phyloP scores from a whole-genome alignment of 257 asterid species.

The Scutellaria baicalensis region DNA sequence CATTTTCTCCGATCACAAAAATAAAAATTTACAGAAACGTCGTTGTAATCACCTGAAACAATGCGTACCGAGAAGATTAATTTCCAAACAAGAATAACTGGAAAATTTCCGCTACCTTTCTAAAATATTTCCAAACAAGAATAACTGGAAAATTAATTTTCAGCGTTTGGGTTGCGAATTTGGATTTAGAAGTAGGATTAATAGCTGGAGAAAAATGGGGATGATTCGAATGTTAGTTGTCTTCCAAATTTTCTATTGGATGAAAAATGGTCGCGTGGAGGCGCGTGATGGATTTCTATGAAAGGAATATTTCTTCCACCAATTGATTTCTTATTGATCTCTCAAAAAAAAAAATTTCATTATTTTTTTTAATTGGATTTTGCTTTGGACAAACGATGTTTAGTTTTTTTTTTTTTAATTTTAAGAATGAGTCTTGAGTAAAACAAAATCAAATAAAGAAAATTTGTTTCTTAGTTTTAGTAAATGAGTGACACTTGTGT shows the following conservation, averaged over 20 bases:
- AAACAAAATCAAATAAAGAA: no score
- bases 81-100: not conserved
- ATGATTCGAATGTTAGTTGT: constrained; percentile 7
- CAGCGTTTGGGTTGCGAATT: not conserved
- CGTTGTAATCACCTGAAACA: constrained; percentile 22
- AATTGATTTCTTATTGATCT: no score
- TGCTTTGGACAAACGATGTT: no score
- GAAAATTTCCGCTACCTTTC: constrained; percentile 4
- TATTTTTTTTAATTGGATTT: no score
- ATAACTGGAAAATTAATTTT: not conserved
- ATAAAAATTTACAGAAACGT: not conserved
- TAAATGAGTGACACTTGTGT: no score
- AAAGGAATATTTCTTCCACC: no score
- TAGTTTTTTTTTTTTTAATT: no score
- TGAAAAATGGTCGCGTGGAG: not conserved
- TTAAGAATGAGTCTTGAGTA: no score
- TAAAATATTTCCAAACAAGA: not conserved
- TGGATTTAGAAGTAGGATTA: not conserved
- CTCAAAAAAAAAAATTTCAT: no score
- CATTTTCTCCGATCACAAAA: not conserved
- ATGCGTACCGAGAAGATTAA: constrained; percentile 8
- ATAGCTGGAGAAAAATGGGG: constrained; percentile 11
- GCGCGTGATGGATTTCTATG: not conserved
- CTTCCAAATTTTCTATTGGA: not conserved
- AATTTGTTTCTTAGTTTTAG: no score